Percentiles rank a stretch among this genome's conserved stretches.
Evolutionary conservation across 2,329 filamentous ascomycete genomes (phyloP).

Genomic region (Calonectria honghensis): DNA sequence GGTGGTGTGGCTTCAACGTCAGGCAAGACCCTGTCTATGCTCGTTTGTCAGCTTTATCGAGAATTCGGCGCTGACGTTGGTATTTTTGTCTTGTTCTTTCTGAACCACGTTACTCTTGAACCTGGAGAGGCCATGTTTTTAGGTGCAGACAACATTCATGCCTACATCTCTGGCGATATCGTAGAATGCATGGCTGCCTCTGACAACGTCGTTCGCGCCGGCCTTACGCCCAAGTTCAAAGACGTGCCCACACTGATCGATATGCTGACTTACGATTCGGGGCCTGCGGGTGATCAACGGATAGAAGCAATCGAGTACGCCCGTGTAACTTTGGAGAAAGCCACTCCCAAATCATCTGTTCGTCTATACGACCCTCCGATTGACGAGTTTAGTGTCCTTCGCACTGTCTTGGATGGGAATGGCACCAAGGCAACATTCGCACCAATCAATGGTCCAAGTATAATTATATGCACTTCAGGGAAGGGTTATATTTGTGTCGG

Average conservation of each 20-base stretch:
- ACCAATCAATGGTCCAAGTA: conserved; percentile 89
- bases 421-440: conserved; percentile 93
- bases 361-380: conserved; percentile 95
- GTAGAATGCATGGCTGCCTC: conserved; percentile 99
- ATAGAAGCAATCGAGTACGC: conserved; percentile 91
- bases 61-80: conserved; percentile 95
- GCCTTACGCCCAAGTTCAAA: conserved; percentile 99
- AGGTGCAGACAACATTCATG: conserved; percentile 97
- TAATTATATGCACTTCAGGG: conserved; percentile 92
- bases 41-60: conserved; percentile 85
- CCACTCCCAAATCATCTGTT: conserved; percentile 83
- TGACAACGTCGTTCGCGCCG: conserved; percentile 97
- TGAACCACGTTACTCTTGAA: conserved; percentile 93
- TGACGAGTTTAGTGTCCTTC: conserved; percentile 94
- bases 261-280: conserved; percentile 96
- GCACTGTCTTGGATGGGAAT: conserved; percentile 81
- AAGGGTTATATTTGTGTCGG: conserved; percentile 90
- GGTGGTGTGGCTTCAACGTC: conserved; percentile 80
- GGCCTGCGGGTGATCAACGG: conserved; percentile 95
- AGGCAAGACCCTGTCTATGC: conserved; percentile 82
- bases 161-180: conserved; percentile 94
- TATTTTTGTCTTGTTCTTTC: conserved; percentile 95
- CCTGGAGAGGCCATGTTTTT: conserved; percentile 97
- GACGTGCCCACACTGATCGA: conserved; percentile 90
- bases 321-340: conserved; percentile 89